A percentile compares a stretch with the other conserved stretches of the same genome.
phyloP scores from a whole-genome alignment of 345 rosid species.

The Euphorbia pulcherrima region DNA sequence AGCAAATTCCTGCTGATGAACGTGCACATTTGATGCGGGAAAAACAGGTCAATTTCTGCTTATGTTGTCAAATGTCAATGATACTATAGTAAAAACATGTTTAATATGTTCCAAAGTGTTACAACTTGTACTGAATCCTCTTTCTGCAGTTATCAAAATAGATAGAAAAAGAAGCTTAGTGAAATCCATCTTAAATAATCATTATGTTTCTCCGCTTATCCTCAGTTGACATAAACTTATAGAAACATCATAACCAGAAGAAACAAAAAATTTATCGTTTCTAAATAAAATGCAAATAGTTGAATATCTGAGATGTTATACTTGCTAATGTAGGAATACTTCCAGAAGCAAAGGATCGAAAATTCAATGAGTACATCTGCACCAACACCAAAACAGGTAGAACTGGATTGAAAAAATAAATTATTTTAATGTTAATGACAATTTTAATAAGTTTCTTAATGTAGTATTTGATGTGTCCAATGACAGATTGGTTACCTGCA shows the following conservation, averaged over 20 bases:
- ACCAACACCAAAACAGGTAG: conserved; percentile 85
- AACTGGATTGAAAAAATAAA: background rate
- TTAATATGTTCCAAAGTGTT: background rate
- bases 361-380: conserved; percentile 77
- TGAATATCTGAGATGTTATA: background rate
- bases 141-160: background rate
- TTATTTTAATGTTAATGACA: background rate
- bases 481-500: conserved; percentile 64
- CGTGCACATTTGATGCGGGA: conserved; percentile 82
- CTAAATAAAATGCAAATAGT: background rate
- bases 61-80: background rate
- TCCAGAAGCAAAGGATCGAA: conserved; percentile 75
- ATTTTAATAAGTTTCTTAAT: background rate
- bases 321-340: conserved; percentile 58
- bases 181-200: background rate
- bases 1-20: conserved; percentile 79
- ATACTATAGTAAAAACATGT: background rate
- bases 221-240: background rate
- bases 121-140: background rate
- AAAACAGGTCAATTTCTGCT: conserved; percentile 60
- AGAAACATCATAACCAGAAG: background rate
- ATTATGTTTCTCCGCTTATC: background rate
- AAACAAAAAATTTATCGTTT: background rate
- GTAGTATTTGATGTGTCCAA: background rate
- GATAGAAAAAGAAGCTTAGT: background rate